Conservation (phyloP, 2,329 filamentous ascomycete species). For the Fusarium sulawesiense region DNA sequence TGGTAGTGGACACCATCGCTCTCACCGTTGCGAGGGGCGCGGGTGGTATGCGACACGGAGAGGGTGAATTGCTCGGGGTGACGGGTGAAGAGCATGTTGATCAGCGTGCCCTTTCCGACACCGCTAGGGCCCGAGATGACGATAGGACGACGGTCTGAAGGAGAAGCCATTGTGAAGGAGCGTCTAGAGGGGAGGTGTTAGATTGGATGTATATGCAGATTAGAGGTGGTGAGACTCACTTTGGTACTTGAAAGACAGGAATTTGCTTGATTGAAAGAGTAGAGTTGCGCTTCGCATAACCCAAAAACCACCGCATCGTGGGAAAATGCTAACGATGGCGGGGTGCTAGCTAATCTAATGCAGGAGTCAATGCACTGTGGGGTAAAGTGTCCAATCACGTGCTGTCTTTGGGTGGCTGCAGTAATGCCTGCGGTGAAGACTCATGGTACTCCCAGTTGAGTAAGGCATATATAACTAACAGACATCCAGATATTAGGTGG, state of each 20-base stretch:
- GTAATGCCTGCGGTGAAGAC: neutral
- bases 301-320: conserved; percentile 33
- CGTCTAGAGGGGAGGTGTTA: neutral
- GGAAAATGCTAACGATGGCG: conserved; percentile 26
- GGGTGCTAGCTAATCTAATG: conserved; percentile 16
- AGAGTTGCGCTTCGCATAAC: conserved; percentile 34
- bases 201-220: rapidly evolving
- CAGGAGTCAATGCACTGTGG: conserved; percentile 16
- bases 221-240: neutral
- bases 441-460: neutral
- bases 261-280: conserved; percentile 11
- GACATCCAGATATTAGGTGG: no score
- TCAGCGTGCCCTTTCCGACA: conserved; percentile 84
- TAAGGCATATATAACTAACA: neutral
- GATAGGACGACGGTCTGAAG: conserved; percentile 69
- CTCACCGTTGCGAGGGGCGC: conserved; percentile 80
- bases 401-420: neutral
- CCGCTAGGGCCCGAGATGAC: conserved; percentile 85
- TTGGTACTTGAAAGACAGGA: conserved; percentile 16
- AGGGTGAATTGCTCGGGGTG: conserved; percentile 64
- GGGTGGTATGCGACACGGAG: conserved; percentile 82
- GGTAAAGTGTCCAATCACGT: conserved; percentile 28
- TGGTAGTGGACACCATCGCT: conserved; percentile 82
- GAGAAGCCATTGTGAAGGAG: conserved; percentile 45
- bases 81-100: conserved; percentile 73